Conservation (phyloP, 140 eudicot genomes). For the Ambrosia hybrid region DNA sequence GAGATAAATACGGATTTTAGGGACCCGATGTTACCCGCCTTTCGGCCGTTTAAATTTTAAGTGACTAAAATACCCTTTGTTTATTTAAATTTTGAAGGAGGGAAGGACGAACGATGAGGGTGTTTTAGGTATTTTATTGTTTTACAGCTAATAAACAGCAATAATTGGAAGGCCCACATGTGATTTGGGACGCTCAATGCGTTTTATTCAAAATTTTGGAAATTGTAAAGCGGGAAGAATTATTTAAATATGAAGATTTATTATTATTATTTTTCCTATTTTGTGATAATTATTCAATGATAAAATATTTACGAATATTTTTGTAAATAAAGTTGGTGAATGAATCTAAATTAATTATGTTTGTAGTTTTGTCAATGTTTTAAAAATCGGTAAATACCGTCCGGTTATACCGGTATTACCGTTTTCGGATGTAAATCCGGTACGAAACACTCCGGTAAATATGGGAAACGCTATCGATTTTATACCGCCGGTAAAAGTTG, state of each 20-base stretch:
- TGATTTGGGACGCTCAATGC: conserved; percentile 39
- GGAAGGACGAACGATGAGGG: neutral
- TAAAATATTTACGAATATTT: neutral
- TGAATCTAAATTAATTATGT: neutral
- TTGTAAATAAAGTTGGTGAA: neutral
- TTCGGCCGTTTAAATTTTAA: conserved; percentile 29
- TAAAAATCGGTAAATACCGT: too few species aligned
- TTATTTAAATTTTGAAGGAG: neutral
- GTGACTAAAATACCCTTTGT: conserved; percentile 28
- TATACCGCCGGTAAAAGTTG: too few species aligned
- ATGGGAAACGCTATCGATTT: too few species aligned
- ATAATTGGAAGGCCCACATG: conserved; percentile 37
- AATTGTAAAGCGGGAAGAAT: conserved; percentile 31
- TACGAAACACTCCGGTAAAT: too few species aligned
- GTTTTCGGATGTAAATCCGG: too few species aligned
- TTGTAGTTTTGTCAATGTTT: neutral
- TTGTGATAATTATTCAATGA: neutral
- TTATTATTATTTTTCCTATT: conserved; percentile 18
- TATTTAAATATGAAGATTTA: neutral
- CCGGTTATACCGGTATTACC: too few species aligned
- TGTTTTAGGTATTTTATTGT: conserved; percentile 9
- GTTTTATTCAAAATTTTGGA: conserved; percentile 38
- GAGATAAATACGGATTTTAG: conserved; percentile 38
- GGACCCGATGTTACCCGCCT: conserved; percentile 56
- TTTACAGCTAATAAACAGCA: conserved; percentile 33